Base-by-base conservation (phyloP, 352 stramenopile genomes). In the Phytophthora crassamura region DNA sequence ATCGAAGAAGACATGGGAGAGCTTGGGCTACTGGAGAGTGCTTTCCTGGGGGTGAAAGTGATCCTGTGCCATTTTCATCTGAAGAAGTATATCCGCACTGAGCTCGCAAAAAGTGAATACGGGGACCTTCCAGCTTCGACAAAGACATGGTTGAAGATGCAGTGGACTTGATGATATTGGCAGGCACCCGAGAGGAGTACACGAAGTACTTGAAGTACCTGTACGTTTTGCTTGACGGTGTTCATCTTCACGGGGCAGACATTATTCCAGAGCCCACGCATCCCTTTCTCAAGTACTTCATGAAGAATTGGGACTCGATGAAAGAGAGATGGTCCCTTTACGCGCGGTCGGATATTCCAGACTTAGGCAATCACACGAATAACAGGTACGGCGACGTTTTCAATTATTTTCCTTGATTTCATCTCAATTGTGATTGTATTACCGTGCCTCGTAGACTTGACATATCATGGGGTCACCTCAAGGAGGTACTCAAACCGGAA, bases 211-310 rank as follows among this genome's bases (percentile, higher is more conserved):
- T 47, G 40, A 47, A 32, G 5, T 47, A 47, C 15, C 5, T 47
- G 16, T 47, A 47, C 40, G 32, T 47, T 15, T 8, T 47, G 16
- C 2, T 47, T 16, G 40, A 47, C 32, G 40, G 40, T 25, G 7
- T 47, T 32, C n/a, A 32, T 47, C 40, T 1, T 25, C 22, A 25
- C 22, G 22, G 22, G 22, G 22, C 22, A 20, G 52, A 51, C 16
- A 6, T 0, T 25, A 33, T 60, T 16, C 52, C 39, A n/a, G 40
- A 60, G 6, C 52, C 52, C 7, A 14, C 3, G 2, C 28, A 60
- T 22, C 52, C 39, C 11, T 63, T 56, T 47, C 55, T 56, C 1
- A 28, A 18, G 11, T 64, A 57, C 36, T 51, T 57, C 30, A 56
- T 50, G 8, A 18, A 34, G 5, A 64, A 64, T 16, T 64, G 56